Base-by-base conservation (phyloP, 352 stramenopile species). In the Achlya hypogyna region DNA sequence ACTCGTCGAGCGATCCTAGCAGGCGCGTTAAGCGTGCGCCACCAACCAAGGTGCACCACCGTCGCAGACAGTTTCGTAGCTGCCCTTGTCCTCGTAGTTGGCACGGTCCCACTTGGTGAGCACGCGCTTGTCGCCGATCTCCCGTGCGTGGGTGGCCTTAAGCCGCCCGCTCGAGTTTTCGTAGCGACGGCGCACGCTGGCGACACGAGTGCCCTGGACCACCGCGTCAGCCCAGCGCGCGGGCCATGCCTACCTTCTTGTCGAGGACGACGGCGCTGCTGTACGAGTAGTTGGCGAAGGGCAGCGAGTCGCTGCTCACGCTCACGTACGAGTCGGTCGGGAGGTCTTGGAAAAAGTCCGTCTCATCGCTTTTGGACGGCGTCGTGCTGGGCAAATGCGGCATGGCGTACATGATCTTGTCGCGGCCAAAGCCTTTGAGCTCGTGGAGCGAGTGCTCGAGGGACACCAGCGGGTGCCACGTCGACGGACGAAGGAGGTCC, bases 321-420 rank as follows among this genome's bases (percentile, higher is more conserved):
- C 20, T 53, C 23, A 12, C 34, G 63, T 12, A 63, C 23, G n/a
- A 31, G 27, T 51, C 53, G 5, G 72, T 45, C n/a, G 70, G 63
- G n/a, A 85, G 62, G 60, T 85, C 77, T n/a, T 74, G 65, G 72
- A 82, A 85, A 70, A 82, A 85, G 5, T 78, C 75, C 60, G 77
- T 72, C 54, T 82, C 75, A 32, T 79, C 72, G 31, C 73, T 35
- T 28, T 63, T 63, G 40, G 54, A 71, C 38, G 69, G 71, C 5
- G 51, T 28, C 28, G 68, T 56, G 38, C 38, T 18, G 12, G 38
- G 38, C 2, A 45, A 10, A 18, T 45, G 38, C 38, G 38, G 38
- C 1, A 18, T 18, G 12, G 38, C 38, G 38, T 45, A 45, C 38
- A 45, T 45, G 38, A 45, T 45, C 38, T 45, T 45, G 38, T 45